Evolutionary conservation across 805 yeast genomes (phyloP), one percentile per base, ranked within the genome.

Genomic region (Saccharomycopsis synnaedendra): DNA sequence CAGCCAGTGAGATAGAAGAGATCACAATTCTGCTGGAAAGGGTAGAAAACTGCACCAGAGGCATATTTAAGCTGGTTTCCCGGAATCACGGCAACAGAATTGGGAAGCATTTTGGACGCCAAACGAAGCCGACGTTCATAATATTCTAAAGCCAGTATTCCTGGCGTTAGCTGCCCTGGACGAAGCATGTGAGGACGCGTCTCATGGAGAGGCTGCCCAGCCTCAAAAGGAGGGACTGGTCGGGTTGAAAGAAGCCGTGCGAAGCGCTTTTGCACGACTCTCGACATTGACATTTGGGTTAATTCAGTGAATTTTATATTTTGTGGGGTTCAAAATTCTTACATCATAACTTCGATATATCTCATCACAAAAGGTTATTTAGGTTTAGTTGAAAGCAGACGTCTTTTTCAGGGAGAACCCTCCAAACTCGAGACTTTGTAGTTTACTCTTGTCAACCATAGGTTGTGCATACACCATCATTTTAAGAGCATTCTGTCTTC

Each of bases 11-110:
- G 64, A 61, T 90, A 90, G 64, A 67, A 89, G 27, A 93, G 69
- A 60, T 93, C 88, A 46, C 85, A 90, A 60, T 89, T 83, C 65
- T 93, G 99, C 59, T 90, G 94, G 60, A 93, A 93, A 37, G 84
- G 83, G 60, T 89, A 80, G 58, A 93, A 93, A 1, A 90, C 97
- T 6, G 90, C 77, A 0, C 96, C 96, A 0, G 96, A 80, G 6
- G 95, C 85, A 63, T 70, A 87, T 60, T 85, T 85, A 6, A 82
- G 69, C 37, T 74, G 69, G 57, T 75, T 74, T 0, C 97, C 95
- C 1, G 82, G 78, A 5, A 89, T 62, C 28, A 93, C 76, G 0
- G 90, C 89, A 31, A 84, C 64, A 4, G 90, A 78, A 28, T 73
- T 70, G 5, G 73, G 68, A 1, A 87, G 82, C 57, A 93, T 60